Conservation (phyloP, 768 basidiomycete genomes). For the Floccularia luteovirens region DNA sequence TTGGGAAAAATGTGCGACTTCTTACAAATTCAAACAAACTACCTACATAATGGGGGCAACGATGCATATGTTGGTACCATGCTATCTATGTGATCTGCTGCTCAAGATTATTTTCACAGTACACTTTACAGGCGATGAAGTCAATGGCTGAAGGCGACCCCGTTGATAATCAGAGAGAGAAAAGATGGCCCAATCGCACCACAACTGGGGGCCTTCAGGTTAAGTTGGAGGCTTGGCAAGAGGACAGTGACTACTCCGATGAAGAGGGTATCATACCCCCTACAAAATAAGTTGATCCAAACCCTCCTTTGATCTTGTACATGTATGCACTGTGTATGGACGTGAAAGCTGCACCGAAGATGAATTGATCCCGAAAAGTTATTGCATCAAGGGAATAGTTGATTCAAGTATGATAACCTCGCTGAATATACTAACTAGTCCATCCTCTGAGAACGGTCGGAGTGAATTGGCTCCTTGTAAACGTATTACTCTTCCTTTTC, state of each 20-base stretch:
- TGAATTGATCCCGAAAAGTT: too few species aligned
- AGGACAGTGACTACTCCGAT: conserved; percentile 43
- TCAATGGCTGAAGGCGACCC: conserved; percentile 70
- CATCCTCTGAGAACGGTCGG: conserved; percentile 1
- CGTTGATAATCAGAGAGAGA: conserved; percentile 68
- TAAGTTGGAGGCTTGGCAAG: conserved; percentile 50
- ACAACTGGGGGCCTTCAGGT: conserved; percentile 37
- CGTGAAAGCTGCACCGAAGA: too few species aligned
- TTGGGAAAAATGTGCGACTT: conserved; percentile 59
- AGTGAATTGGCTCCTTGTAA: not conserved
- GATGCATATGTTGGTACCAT: conserved; percentile 60
- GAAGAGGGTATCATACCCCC: conserved; percentile 31
- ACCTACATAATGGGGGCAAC: conserved; percentile 81
- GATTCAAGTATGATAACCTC: too few species aligned
- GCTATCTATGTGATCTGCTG: not conserved
- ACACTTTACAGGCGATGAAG: conserved; percentile 57
- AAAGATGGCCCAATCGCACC: conserved; percentile 70
- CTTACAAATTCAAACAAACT: conserved; percentile 46
- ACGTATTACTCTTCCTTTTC: conserved; percentile 17
- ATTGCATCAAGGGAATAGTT: too few species aligned
- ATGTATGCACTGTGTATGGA: too few species aligned
- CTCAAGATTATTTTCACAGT: conserved; percentile 32
- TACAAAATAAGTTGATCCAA: conserved; percentile 10
- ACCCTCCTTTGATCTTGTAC: too few species aligned
- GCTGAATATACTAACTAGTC: too few species aligned